Base-by-base conservation (phyloP, 176 grass and related monocot species). In the Luzula sylvatica region DNA sequence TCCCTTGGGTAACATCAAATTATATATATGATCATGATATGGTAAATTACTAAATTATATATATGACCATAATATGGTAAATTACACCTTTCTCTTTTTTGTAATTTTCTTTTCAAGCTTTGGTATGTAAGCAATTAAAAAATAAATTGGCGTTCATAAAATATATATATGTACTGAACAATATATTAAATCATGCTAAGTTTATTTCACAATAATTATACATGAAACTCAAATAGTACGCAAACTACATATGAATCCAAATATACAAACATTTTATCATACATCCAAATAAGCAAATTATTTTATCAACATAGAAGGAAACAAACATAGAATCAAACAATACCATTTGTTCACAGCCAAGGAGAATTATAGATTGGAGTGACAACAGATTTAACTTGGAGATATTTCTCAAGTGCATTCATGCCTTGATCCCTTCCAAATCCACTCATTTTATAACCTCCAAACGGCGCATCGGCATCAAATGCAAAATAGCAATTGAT, bases 401-500 rank as follows among this genome's bases (percentile, higher is more conserved):
- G 56, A 55, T 92, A 92, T 47, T 85, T 92, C 1, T 92, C 73
- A 1, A 85, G 66, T 56, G 87, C 87, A 50, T 66, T 42, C 65
- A 92, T 46, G 46, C 87, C 87, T 20, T 81, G 76, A 63, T 92
- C 87, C 69, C 77, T 53, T 29, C 87, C 87, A 29, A 92, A 92
- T 0, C 87, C 87, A 35, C 81, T 92, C 87, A 92, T 92, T 72
- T 86, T 92, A 76, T 78, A 92, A 0, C 87, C 81, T 6, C 87
- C 81, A 20, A 92, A 92, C 0, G 87, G 87, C 26, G 76, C 79
- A 28, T 86, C 87, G 6, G 80, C 72, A 43, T 92, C 81, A 57
- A 92, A 92, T 20, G 65, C 81, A 58, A 78, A 92, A 69, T 92
- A 92, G 65, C 87, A 85, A 65, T 92, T 92, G 22, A 92, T 78